These are phyloP conservation scores for Ilyonectria robusta DNA, from an alignment of 2,329 filamentous ascomycete species.

Conservation along the genomic window DNA sequence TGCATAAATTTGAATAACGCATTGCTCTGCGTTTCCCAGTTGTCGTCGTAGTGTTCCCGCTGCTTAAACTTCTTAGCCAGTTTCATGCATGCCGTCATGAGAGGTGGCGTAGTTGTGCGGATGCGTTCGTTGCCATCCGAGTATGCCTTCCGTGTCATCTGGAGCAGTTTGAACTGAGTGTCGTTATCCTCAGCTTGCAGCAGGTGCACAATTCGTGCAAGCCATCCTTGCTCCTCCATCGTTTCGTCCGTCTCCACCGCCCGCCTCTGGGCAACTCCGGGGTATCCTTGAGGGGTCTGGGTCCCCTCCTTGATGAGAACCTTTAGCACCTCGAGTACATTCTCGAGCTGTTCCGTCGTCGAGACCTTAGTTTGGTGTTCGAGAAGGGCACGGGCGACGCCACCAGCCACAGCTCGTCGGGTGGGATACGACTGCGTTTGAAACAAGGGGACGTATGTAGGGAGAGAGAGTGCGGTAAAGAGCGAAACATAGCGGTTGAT, in stretches of 20 bases:
- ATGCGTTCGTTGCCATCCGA: constrained; percentile 94
- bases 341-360: constrained; percentile 84
- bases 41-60: constrained; percentile 84
- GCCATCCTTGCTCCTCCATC: constrained; percentile 97
- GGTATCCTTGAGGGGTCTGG: constrained; percentile 86
- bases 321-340: constrained; percentile 88
- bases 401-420: constrained; percentile 89
- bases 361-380: constrained; percentile 85
- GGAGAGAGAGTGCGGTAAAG: constrained; percentile 95
- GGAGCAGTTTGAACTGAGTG: constrained; percentile 93
- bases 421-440: constrained; percentile 95
- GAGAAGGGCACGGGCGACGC: constrained; percentile 87
- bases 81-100: constrained; percentile 92
- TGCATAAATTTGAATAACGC: constrained; percentile 97
- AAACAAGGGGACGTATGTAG: constrained; percentile 90
- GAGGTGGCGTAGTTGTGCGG: constrained; percentile 92
- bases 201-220: constrained; percentile 92
- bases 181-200: constrained; percentile 89
- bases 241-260: constrained; percentile 93
- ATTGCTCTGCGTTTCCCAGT: constrained; percentile 76
- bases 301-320: constrained; percentile 95
- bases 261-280: constrained; percentile 83
- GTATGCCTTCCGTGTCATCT: constrained; percentile 89
- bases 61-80: constrained; percentile 90
- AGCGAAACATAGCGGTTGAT: constrained; percentile 92